phyloP scores from a whole-genome alignment of 2,329 filamentous ascomycete genomes.

The Penicillium sp. region DNA sequence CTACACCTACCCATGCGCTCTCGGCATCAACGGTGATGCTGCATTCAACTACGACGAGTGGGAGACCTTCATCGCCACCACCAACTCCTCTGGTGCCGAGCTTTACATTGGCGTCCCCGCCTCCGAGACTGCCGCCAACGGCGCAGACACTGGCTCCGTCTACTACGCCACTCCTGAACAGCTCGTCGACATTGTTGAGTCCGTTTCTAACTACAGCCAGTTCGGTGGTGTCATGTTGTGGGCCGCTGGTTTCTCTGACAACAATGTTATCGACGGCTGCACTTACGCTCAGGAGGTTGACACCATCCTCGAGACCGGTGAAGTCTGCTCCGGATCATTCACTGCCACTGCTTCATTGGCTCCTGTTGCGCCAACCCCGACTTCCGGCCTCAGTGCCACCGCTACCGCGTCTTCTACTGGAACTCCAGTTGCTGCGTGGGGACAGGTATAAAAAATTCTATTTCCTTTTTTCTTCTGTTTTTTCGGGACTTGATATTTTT shows the following conservation, averaged over 20 bases:
- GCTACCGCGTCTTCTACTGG: conserved; percentile 1
- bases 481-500: background rate
- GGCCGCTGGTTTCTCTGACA: conserved; percentile 50
- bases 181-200: conserved; percentile 41
- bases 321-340: conserved; percentile 9
- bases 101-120: conserved; percentile 52
- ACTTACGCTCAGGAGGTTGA: conserved; percentile 49
- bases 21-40: conserved; percentile 20
- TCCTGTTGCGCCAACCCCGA: conserved; percentile 12
- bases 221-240: conserved; percentile 61
- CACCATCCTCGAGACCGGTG: conserved; percentile 29
- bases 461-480: background rate
- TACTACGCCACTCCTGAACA: conserved; percentile 48
- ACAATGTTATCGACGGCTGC: conserved; percentile 43
- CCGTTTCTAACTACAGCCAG: conserved; percentile 34
- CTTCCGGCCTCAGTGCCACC: conserved; percentile 6
- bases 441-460: conserved; percentile 6
- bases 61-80: conserved; percentile 33
- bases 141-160: conserved; percentile 11
- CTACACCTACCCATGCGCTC: conserved; percentile 28
- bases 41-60: conserved; percentile 43
- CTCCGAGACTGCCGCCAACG: conserved; percentile 16
- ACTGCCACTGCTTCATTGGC: conserved; percentile 6
- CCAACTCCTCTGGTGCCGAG: conserved; percentile 44
- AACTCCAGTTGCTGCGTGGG: conserved; percentile 11